phyloP scores from a whole-genome alignment of 352 stramenopile species.

The Globisporangium viniferum region DNA sequence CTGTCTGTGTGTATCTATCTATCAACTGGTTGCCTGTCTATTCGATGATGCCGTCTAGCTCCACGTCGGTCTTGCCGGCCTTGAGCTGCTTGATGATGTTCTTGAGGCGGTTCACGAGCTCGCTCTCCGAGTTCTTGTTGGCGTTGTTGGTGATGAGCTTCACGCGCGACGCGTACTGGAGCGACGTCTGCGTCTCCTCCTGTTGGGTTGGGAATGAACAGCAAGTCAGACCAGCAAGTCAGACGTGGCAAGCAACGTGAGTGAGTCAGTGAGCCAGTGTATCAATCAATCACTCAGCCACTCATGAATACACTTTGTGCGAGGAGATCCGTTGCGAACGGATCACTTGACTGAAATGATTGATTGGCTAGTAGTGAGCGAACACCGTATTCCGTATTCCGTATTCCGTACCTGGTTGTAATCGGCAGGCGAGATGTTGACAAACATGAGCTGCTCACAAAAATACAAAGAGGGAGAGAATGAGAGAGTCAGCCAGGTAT shows the following conservation, averaged over 20 bases:
- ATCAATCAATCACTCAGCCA: background rate
- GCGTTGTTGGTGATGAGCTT: slow-evolving; percentile 89
- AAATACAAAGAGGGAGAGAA: background rate
- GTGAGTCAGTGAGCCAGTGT: background rate
- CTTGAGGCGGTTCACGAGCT: slow-evolving; percentile 81
- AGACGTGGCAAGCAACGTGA: background rate
- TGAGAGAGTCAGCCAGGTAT: background rate
- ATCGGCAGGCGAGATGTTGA: slow-evolving; percentile 87
- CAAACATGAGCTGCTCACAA: slow-evolving; percentile 77
- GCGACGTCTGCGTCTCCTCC: slow-evolving; percentile 83
- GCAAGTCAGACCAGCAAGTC: background rate
- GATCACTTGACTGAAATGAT: background rate
- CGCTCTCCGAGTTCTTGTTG: slow-evolving; percentile 85
- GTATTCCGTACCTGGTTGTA: slow-evolving; percentile 73
- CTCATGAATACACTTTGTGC: background rate
- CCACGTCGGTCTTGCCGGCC: slow-evolving; percentile 59
- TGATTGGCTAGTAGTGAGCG: slow-evolving; percentile 11
- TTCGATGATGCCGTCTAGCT: slow-evolving; percentile 65
- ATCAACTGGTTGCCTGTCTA: slow-evolving; percentile 2
- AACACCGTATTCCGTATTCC: background rate
- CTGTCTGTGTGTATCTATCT: background rate
- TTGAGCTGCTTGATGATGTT: slow-evolving; percentile 79
- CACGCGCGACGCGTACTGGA: slow-evolving; percentile 79
- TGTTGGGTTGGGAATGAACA: slow-evolving; percentile 11
- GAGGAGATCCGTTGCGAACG: slow-evolving; percentile 3